Percentiles rank a stretch among this genome's conserved stretches.
Conservation (phyloP, 2,329 filamentous ascomycete species). For the Capronia epimyces region DNA sequence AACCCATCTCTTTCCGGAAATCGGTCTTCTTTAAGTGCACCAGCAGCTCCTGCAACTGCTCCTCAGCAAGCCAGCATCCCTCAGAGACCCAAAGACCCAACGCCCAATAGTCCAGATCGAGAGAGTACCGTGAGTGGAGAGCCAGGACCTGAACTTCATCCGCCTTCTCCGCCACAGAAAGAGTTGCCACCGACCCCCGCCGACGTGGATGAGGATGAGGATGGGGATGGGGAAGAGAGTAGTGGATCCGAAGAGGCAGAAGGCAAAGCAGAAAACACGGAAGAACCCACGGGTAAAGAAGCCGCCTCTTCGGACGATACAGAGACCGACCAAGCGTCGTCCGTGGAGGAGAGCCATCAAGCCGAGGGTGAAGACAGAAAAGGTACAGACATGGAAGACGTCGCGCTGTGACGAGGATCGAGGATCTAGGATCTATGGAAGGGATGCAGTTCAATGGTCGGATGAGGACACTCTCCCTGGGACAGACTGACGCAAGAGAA, state of each 20-base stretch:
- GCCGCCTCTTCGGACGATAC: constrained; percentile 17
- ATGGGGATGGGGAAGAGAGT: constrained; percentile 20
- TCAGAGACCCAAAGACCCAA: constrained; percentile 27
- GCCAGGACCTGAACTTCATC: constrained; percentile 27
- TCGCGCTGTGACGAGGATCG: constrained; percentile 23
- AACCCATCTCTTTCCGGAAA: constrained; percentile 22
- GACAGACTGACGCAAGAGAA: too few relatives aligned
- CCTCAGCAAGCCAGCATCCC: constrained; percentile 16
- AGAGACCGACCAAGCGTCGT: constrained; percentile 16
- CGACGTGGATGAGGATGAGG: constrained; percentile 24
- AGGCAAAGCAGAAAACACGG: constrained; percentile 4
- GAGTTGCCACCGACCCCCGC: constrained; percentile 24
- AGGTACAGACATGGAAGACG: constrained; percentile 30
- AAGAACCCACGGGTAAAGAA: constrained; percentile 11
- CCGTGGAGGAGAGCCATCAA: constrained; percentile 10
- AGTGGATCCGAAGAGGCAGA: constrained; percentile 10
- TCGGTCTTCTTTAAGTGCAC: constrained; percentile 24
- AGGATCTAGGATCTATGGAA: neutral
- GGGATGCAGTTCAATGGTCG: neutral
- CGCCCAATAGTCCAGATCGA: constrained; percentile 22
- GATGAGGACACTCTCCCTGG: neutral
- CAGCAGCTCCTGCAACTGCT: constrained; percentile 31
- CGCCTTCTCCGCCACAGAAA: constrained; percentile 25
- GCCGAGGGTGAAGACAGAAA: constrained; percentile 30
- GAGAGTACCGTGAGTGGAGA: constrained; percentile 26